phyloP scores from a whole-genome alignment of 2,329 filamentous ascomycete species.

The Pezicula radicicola region DNA sequence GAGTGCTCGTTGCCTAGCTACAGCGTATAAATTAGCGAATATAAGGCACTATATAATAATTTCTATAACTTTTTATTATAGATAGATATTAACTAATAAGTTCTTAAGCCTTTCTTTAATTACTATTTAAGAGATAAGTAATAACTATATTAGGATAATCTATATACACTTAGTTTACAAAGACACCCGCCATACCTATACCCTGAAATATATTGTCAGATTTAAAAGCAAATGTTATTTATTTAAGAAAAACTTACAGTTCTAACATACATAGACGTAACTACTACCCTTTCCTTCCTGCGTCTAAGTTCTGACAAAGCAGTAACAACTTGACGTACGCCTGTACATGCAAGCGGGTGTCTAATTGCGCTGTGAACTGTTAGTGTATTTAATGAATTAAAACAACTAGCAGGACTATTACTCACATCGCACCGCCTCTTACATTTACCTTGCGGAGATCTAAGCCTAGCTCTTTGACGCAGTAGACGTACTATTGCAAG shows the following conservation, averaged over 20 bases:
- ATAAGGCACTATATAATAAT: no score
- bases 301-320: conserved; percentile 84
- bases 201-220: conserved; percentile 28
- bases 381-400: background rate
- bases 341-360: conserved; percentile 91
- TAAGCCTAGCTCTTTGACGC: conserved; percentile 79
- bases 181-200: conserved; percentile 98
- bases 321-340: conserved; percentile 87
- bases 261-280: conserved; percentile 93
- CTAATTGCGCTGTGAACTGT: conserved; percentile 62
- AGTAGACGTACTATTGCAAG: conserved; percentile 76
- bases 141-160: no score
- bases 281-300: conserved; percentile 77
- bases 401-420: no score
- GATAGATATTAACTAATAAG: no score
- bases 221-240: background rate
- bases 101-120: no score
- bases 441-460: conserved; percentile 88
- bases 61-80: no score
- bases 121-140: no score
- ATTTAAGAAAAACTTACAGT: conserved; percentile 49
- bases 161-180: no score
- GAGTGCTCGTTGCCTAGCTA: no score
- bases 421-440: conserved; percentile 80
- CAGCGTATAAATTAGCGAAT: no score